Conservation (phyloP, 148 eudicot genomes). For the Arbutus unedo region DNA sequence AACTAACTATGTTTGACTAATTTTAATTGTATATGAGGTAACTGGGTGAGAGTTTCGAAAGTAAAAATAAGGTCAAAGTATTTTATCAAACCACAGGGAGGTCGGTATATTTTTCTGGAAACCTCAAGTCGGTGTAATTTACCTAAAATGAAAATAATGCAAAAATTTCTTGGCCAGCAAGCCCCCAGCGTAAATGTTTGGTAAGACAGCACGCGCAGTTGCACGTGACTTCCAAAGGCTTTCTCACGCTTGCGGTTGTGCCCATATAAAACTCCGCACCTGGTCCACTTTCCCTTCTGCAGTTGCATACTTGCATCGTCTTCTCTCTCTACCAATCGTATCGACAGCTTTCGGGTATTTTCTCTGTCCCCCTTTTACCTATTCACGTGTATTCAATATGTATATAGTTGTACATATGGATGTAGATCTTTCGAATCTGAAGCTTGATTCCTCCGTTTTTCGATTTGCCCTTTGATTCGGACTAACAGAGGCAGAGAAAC, state of each 20-base stretch:
- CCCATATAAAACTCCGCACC: not conserved
- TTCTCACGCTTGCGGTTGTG: not conserved
- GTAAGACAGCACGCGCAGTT: not conserved
- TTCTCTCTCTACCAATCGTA: not conserved
- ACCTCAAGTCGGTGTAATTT: too few relatives aligned
- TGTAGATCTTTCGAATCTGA: constrained; percentile 1
- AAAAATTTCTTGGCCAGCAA: not conserved
- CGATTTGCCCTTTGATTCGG: not conserved
- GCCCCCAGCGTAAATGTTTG: not conserved
- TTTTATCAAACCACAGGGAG: too few relatives aligned
- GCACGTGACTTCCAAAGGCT: not conserved
- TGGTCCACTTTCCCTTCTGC: not conserved
- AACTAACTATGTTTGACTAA: too few relatives aligned
- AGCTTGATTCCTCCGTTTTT: not conserved
- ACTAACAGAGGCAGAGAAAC: too few relatives aligned
- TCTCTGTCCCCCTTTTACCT: not conserved
- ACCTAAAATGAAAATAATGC: not conserved
- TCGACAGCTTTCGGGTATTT: not conserved
- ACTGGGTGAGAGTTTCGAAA: too few relatives aligned
- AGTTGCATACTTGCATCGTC: not conserved
- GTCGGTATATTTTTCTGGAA: too few relatives aligned
- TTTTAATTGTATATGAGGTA: too few relatives aligned
- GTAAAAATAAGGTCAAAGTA: too few relatives aligned
- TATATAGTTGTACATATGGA: not conserved
- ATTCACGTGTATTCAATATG: not conserved